Conservation (phyloP, 345 rosid genomes). For the Salix udensis region DNA sequence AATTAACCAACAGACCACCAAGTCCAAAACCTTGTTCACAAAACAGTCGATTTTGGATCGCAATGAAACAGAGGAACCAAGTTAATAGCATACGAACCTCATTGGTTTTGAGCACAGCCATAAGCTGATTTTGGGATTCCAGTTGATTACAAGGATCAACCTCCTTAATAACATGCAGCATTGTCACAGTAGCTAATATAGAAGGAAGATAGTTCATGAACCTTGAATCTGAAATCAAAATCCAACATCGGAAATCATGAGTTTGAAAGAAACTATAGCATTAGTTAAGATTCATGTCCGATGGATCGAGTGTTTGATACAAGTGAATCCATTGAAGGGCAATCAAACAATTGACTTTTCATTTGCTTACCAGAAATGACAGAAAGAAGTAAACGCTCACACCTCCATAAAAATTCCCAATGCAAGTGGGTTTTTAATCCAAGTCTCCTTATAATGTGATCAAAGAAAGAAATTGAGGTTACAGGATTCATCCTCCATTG, state of each 20-base stretch:
- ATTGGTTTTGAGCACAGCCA: conserved; percentile 48
- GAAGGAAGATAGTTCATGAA: conserved; percentile 60
- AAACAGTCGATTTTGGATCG: neutral
- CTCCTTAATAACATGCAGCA: conserved; percentile 62
- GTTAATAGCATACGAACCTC: conserved; percentile 45
- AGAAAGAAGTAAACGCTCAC: conserved; percentile 70
- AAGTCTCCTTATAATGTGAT: conserved; percentile 64
- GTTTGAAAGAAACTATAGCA: conserved; percentile 2
- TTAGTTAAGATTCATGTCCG: neutral
- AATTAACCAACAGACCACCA: neutral
- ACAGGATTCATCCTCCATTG: conserved; percentile 89
- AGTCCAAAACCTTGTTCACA: neutral
- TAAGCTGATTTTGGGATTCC: conserved; percentile 56
- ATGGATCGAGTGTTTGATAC: neutral
- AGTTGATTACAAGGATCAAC: conserved; percentile 45
- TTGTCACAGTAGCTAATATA: conserved; percentile 64
- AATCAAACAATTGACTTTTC: conserved; percentile 1
- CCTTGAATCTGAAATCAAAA: conserved; percentile 62
- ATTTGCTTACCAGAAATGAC: conserved; percentile 62
- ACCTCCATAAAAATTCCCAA: conserved; percentile 54
- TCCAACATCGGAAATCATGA: conserved; percentile 11
- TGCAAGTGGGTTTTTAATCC: conserved; percentile 51
- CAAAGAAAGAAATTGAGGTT: conserved; percentile 75
- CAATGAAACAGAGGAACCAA: conserved; percentile 6
- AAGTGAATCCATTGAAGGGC: neutral